A percentile compares a stretch with the other conserved stretches of the same genome.
Evolutionary conservation across 75 land plant genomes (phyloP).

Genomic region (Pinus tabuliformis): DNA sequence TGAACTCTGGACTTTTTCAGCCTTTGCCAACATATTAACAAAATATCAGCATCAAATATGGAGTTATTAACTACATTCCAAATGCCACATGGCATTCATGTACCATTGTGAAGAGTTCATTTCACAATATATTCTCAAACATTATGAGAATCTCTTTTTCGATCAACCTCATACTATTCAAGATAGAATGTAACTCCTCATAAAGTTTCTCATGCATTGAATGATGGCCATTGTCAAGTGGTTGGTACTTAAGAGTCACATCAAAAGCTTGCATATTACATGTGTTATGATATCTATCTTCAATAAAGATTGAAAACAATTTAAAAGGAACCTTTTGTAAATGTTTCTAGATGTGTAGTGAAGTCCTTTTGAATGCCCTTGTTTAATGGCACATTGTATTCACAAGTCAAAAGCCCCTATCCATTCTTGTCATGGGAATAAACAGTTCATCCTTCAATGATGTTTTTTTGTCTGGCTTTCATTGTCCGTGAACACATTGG

Average conservation of each 20-base stretch:
- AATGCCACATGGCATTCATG: slow-evolving; percentile 31
- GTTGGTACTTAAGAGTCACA: background rate
- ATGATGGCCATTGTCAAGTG: background rate
- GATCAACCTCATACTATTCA: slow-evolving; percentile 20
- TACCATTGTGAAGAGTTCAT: slow-evolving; percentile 5
- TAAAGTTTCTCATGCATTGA: background rate
- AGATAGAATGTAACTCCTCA: slow-evolving; percentile 17
- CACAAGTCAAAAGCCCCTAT: too few species aligned
- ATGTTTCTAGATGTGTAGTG: too few species aligned
- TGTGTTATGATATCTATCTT: too few species aligned
- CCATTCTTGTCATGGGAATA: too few species aligned
- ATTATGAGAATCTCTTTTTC: slow-evolving; percentile 22
- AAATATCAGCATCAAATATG: slow-evolving; percentile 17
- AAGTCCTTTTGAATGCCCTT: too few species aligned
- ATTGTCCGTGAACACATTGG: too few species aligned
- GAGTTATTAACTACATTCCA: slow-evolving; percentile 21
- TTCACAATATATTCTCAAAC: background rate
- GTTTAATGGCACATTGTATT: too few species aligned
- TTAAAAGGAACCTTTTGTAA: too few species aligned
- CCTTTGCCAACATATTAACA: slow-evolving; percentile 28
- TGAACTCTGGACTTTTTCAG: slow-evolving; percentile 8
- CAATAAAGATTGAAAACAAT: too few species aligned
- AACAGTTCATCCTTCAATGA: too few species aligned
- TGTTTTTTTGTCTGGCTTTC: too few species aligned
- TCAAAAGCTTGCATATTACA: background rate